Base-by-base conservation (phyloP, 148 eudicot species). In the Persicaria tinctoria region DNA sequence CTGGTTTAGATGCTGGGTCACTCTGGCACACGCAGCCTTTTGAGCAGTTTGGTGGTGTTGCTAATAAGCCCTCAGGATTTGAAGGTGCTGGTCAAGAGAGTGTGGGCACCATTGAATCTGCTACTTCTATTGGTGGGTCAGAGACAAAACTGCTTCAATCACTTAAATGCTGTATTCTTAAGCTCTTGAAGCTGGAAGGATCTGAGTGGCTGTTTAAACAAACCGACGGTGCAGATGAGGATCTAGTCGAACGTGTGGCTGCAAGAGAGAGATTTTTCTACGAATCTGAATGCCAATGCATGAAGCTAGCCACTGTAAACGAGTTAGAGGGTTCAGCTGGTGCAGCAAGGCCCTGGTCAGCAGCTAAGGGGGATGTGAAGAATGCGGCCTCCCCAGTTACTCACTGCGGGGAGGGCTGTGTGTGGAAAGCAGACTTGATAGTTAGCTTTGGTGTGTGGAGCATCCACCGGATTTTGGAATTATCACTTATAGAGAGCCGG, bases 391-490 rank as follows among this genome's bases (percentile, higher is more conserved):
- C 87, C 72, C 84, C 93, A 11, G 87, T 90, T 80, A 94, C 99
- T 70, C 84, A 86, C 51, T 95, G 98, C 77, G 98, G 98, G 27
- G 98, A 92, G 75, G 91, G 87, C 63, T 95, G 98, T 79, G 87
- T 90, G 74, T 95, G 93, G 90, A 84, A 84, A 81, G 86, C 62
- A 49, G 93, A 92, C 85, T 80, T 95, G 72, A 74, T 95, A 27
- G 81, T 87, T 54, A 90, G 96, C 87, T 95, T 95, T 80, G 98
- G 97, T 5, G 97, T 95, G 73, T 95, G 96, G 96, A 90, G 96
- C 84, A 92, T 95, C 70, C 93, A 81, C 77, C 90, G 98, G 76
- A 74, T 92, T 66, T 81, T 95, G 47, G 97, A 90, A 81, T 97
- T 95, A 75, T 95, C 98, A 20, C 87, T 90, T 17, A 88, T 95